phyloP scores from a whole-genome alignment of 2,329 filamentous ascomycete species.

The Mycosphaerella arachidis region DNA sequence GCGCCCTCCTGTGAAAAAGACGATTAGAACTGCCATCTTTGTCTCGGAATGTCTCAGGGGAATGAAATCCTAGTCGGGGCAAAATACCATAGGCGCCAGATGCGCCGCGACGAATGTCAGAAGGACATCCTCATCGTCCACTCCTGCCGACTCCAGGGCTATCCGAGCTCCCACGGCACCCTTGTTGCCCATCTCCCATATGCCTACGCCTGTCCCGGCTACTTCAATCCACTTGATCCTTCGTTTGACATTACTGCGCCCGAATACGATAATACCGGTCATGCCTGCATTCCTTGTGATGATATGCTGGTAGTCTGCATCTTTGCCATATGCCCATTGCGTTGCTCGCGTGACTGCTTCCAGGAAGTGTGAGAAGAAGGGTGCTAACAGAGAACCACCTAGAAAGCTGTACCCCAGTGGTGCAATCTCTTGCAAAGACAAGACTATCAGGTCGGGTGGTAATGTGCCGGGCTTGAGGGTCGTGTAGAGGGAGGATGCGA shows the following conservation, averaged over 20 bases:
- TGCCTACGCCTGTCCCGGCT: conserved; percentile 79
- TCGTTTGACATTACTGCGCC: conserved; percentile 54
- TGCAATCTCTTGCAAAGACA: conserved; percentile 80
- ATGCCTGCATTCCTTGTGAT: conserved; percentile 74
- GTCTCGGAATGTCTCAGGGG: too few relatives aligned
- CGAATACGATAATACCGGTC: conserved; percentile 85
- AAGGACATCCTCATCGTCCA: conserved; percentile 43
- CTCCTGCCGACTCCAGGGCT: conserved; percentile 44
- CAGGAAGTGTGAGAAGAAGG: conserved; percentile 69
- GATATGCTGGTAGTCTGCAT: conserved; percentile 63
- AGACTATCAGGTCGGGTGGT: conserved; percentile 62
- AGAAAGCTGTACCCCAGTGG: conserved; percentile 82
- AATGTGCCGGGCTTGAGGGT: conserved; percentile 40
- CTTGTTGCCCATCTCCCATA: conserved; percentile 91
- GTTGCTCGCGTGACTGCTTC: conserved; percentile 53
- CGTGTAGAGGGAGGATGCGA: conserved; percentile 57
- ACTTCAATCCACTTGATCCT: conserved; percentile 63
- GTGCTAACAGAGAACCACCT: conserved; percentile 70
- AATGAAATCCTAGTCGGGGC: too few relatives aligned
- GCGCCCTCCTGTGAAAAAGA: conserved; percentile 56
- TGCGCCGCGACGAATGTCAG: conserved; percentile 86
- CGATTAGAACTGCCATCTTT: too few relatives aligned
- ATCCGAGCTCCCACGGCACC: conserved; percentile 79
- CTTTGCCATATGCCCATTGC: conserved; percentile 55
- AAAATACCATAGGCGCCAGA: conserved; percentile 64